These are phyloP conservation scores for Venturia oleaginea DNA, from an alignment of 2,329 filamentous ascomycete species.

Conservation along the genomic window DNA sequence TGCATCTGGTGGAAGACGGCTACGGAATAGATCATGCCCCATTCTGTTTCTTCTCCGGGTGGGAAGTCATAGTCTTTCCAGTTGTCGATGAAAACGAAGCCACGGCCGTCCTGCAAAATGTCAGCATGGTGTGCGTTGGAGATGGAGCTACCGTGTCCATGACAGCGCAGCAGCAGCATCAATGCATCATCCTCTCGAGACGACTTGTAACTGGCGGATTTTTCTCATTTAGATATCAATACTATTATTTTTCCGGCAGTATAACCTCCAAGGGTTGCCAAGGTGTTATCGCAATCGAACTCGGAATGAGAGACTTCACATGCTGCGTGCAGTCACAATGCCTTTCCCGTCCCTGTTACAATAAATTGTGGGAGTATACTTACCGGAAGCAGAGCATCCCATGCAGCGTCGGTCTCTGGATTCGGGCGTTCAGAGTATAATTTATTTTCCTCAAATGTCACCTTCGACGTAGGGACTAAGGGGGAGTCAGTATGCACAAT, in stretches of 20 bases:
- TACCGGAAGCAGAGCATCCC: constrained; percentile 12
- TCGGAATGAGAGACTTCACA: too few relatives aligned
- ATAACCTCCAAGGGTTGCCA: too few relatives aligned
- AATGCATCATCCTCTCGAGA: too few relatives aligned
- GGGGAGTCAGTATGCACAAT: not conserved
- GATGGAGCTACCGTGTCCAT: too few relatives aligned
- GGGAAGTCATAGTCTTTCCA: constrained; percentile 19
- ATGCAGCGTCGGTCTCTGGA: constrained; percentile 9
- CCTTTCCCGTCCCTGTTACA: not conserved
- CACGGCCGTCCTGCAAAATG: constrained; percentile 19
- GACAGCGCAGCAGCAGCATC: too few relatives aligned
- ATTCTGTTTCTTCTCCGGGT: constrained; percentile 20
- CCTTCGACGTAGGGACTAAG: not conserved
- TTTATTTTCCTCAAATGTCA: constrained; percentile 2
- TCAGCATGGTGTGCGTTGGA: not conserved
- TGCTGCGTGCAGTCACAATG: not conserved
- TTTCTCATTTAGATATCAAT: too few relatives aligned
- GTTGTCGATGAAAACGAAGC: constrained; percentile 25
- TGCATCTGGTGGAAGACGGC: constrained; percentile 29
- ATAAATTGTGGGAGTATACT: not conserved
- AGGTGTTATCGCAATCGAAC: too few relatives aligned
- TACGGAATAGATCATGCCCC: constrained; percentile 25
- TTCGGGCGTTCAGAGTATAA: constrained; percentile 7
- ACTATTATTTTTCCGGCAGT: too few relatives aligned
- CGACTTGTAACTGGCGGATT: too few relatives aligned